Conservation (phyloP, 2,329 filamentous ascomycete species). For the Trichoderma oligosporum region DNA sequence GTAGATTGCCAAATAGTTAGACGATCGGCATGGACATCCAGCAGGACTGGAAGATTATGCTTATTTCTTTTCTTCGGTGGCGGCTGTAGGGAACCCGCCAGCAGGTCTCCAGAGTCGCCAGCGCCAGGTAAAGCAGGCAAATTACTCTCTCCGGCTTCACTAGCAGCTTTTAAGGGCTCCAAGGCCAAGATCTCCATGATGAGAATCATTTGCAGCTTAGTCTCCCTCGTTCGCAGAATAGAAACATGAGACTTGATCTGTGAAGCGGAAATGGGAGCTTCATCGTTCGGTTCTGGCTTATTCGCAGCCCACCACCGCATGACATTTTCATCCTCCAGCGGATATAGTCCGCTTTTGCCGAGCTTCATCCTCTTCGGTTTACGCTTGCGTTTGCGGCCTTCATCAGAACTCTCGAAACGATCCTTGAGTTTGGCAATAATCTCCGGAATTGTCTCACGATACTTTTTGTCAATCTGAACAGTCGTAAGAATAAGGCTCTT, state of each 20-base stretch:
- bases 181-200: slow-evolving; percentile 73
- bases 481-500: slow-evolving; percentile 64
- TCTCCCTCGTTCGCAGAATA: slow-evolving; percentile 68
- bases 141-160: slow-evolving; percentile 43
- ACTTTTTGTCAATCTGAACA: slow-evolving; percentile 72
- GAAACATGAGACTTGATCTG: slow-evolving; percentile 61
- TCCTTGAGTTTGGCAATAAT: slow-evolving; percentile 57
- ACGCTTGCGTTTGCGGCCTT: slow-evolving; percentile 43
- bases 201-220: slow-evolving; percentile 74
- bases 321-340: slow-evolving; percentile 61
- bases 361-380: slow-evolving; percentile 63
- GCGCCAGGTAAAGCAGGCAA: slow-evolving; percentile 44
- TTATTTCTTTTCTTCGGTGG: slow-evolving; percentile 54
- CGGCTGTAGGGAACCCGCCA: slow-evolving; percentile 29
- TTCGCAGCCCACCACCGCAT: slow-evolving; percentile 66
- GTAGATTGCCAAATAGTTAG: slow-evolving; percentile 83
- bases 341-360: slow-evolving; percentile 66
- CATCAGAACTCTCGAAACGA: slow-evolving; percentile 53
- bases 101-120: slow-evolving; percentile 25
- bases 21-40: slow-evolving; percentile 72
- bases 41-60: slow-evolving; percentile 60
- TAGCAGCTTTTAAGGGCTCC: slow-evolving; percentile 48
- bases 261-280: slow-evolving; percentile 45
- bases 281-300: slow-evolving; percentile 50
- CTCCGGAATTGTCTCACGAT: slow-evolving; percentile 64